Evolutionary conservation across 257 asterid species (phyloP).

Genomic region (Lycium barbarum): DNA sequence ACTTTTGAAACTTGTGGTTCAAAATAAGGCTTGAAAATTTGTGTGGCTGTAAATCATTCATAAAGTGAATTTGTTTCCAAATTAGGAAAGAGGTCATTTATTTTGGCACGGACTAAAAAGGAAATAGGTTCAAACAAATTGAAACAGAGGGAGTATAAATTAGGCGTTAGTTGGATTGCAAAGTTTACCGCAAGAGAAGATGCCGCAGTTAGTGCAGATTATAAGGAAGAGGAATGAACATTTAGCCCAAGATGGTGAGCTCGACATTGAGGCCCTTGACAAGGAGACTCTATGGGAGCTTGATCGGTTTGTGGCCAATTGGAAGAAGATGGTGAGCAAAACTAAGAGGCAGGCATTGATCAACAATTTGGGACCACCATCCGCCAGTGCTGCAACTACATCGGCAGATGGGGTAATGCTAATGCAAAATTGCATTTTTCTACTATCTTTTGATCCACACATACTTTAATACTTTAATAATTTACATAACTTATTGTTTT

Average conservation of each 20-base stretch:
- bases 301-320: slow-evolving; percentile 90
- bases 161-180: slow-evolving; percentile 78
- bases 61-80: too few species aligned
- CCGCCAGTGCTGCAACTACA: slow-evolving; percentile 40
- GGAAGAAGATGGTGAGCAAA: slow-evolving; percentile 97
- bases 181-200: slow-evolving; percentile 91
- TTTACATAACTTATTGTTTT: too few species aligned
- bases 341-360: slow-evolving; percentile 82
- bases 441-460: neutral
- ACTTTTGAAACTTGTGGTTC: too few species aligned
- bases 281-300: slow-evolving; percentile 97
- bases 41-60: too few species aligned
- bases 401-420: slow-evolving; percentile 66
- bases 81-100: too few species aligned
- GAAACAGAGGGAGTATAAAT: too few species aligned
- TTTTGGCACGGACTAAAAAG: too few species aligned
- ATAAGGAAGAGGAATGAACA: slow-evolving; percentile 85
- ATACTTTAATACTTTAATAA: too few species aligned
- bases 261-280: slow-evolving; percentile 92
- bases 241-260: slow-evolving; percentile 95
- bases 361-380: slow-evolving; percentile 44
- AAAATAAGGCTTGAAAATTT: too few species aligned
- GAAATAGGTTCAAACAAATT: too few species aligned
- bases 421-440: neutral
- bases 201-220: slow-evolving; percentile 90